Base-by-base conservation (phyloP, 768 basidiomycete genomes). In the Pisolithus marmoratus region DNA sequence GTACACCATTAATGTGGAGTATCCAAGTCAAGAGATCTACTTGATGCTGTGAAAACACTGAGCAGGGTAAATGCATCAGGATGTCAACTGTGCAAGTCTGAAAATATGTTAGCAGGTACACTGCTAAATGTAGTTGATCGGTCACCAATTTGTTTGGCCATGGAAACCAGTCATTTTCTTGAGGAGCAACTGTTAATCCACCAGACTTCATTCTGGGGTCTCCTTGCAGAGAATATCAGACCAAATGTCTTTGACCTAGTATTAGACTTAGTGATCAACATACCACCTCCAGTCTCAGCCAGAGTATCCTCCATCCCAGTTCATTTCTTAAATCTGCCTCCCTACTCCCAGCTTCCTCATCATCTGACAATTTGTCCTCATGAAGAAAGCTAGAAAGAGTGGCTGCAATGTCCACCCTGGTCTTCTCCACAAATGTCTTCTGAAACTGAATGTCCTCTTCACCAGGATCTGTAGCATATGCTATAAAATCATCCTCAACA, bases 1-100 rank as follows among this genome's bases (percentile, higher is more conserved):
- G n/a, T n/a, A n/a, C n/a, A n/a, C n/a, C n/a, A n/a, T n/a, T n/a
- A n/a, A n/a, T 54, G 17, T 44, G 49, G 19, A 67, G 55, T 8
- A 66, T 45, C 67, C 68, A 68, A 1, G 62, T 52, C 29, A 69
- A 64, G 7, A 65, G 58, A 34, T 64, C 63, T 1, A 69, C 52
- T 46, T 69, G 67, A 19, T 58, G 54, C 0, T 60, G 52, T 1
- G 67, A 68, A 50, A 68, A 71, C 1, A 63, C 63, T 15, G 64
- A 69, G 4, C 63, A 58, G 1, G 68, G 70, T 0, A 71, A 47
- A 31, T 70, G 67, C 56, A 61, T 63, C n/a, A n/a, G n/a, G n/a
- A n/a, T n/a, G n/a, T n/a, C n/a, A n/a, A n/a, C n/a, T n/a, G n/a
- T n/a, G n/a, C 4, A 71, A 38, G 22, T n/a, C n/a, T n/a, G n/a